Evolutionary conservation across 1,139 yeast species (phyloP).

Genomic region (Taphrina populina): DNA sequence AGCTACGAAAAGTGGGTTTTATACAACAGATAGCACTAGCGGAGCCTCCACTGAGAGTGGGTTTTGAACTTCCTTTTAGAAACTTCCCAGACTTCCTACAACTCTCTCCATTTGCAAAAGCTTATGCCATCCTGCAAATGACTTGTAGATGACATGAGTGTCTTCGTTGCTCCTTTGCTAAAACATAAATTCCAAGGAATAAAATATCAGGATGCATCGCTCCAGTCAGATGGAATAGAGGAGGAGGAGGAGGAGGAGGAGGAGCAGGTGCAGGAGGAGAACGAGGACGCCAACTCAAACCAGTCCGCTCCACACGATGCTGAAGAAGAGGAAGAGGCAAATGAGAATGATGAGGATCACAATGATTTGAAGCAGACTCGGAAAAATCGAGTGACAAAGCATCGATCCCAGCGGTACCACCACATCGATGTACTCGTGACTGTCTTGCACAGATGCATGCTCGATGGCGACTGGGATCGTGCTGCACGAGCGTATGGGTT

Average conservation of each 20-base stretch:
- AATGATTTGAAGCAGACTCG: neutral
- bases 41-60: too few relatives aligned
- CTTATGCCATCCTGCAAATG: too few relatives aligned
- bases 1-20: too few relatives aligned
- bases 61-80: too few relatives aligned
- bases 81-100: too few relatives aligned
- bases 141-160: too few relatives aligned
- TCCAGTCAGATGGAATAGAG: neutral
- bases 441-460: constrained; percentile 28
- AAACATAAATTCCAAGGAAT: too few relatives aligned
- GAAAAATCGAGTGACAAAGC: neutral
- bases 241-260: neutral
- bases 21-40: too few relatives aligned
- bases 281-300: neutral
- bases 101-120: too few relatives aligned
- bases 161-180: constrained; percentile 1
- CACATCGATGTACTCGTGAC: constrained; percentile 30
- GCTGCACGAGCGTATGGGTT: constrained; percentile 30
- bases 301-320: neutral
- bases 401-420: constrained; percentile 17
- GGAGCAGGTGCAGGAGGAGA: neutral
- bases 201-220: too few relatives aligned
- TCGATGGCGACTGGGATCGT: constrained; percentile 9
- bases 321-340: neutral
- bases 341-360: neutral